A percentile compares a stretch with the other conserved stretches of the same genome.
Conservation (phyloP, 1,139 yeast species). For the Sugiyamaella grinbergsii region DNA sequence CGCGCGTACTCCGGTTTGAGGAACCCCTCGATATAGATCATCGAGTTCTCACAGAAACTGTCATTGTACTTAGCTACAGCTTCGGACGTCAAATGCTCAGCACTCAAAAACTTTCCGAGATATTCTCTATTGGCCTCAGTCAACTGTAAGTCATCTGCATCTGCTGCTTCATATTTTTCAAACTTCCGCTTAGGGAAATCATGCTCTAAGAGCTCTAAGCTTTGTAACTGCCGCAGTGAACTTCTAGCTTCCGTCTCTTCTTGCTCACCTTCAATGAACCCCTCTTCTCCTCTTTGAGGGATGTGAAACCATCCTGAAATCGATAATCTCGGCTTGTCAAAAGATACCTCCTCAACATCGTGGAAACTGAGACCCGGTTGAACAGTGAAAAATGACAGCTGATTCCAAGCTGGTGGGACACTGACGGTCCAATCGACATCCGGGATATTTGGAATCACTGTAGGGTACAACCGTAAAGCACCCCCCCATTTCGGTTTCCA, state of each 20-base stretch:
- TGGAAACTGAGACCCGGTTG: conserved; percentile 97
- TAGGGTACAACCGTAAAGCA: conserved; percentile 81
- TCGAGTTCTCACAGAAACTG: conserved; percentile 65
- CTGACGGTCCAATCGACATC: conserved; percentile 69
- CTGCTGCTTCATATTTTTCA: conserved; percentile 23
- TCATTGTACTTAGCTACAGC: conserved; percentile 51
- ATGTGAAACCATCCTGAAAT: conserved; percentile 99
- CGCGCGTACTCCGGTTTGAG: conserved; percentile 59
- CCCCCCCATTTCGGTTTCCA: conserved; percentile 96
- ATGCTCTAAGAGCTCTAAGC: conserved; percentile 72
- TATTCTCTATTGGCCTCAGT: conserved; percentile 32
- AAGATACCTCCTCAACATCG: conserved; percentile 96
- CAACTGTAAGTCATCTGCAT: conserved; percentile 23
- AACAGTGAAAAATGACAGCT: conserved; percentile 91
- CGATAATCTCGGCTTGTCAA: conserved; percentile 82
- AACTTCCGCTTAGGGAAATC: conserved; percentile 67
- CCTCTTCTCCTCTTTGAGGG: conserved; percentile 90
- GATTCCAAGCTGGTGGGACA: conserved; percentile 91
- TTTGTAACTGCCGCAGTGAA: conserved; percentile 78
- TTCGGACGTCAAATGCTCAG: conserved; percentile 51
- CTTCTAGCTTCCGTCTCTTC: conserved; percentile 73
- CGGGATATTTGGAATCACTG: conserved; percentile 88
- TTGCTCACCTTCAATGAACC: conserved; percentile 73
- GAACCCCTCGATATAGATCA: conserved; percentile 66
- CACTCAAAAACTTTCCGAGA: conserved; percentile 54